Percentiles rank a stretch among this genome's conserved stretches.
Evolutionary conservation across 768 basidiomycete species (phyloP).

Genomic region (Hygrocybe coccinea): DNA sequence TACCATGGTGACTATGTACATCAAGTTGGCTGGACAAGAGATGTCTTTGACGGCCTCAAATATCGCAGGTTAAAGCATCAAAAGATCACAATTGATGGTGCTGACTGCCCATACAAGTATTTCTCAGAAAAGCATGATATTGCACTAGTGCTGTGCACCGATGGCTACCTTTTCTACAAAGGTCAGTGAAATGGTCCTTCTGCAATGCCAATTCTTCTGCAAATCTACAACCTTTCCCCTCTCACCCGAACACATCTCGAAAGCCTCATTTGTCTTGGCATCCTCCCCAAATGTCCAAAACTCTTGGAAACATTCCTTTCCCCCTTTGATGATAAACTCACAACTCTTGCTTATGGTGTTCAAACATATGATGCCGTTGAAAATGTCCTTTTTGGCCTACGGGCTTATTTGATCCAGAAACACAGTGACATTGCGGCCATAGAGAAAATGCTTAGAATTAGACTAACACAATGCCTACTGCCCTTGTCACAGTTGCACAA

Average conservation of each 20-base stretch:
- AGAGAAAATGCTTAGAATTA: constrained; percentile 29
- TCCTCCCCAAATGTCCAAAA: constrained; percentile 44
- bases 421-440: constrained; percentile 32
- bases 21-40: constrained; percentile 17
- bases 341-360: constrained; percentile 33
- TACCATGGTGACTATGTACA: constrained; percentile 14
- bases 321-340: constrained; percentile 36
- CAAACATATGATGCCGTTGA: constrained; percentile 29
- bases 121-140: constrained; percentile 39
- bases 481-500: constrained; percentile 34
- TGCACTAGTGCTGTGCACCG: constrained; percentile 38
- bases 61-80: constrained; percentile 25
- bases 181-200: constrained; percentile 24
- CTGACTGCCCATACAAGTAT: constrained; percentile 20
- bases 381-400: constrained; percentile 20
- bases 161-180: constrained; percentile 41
- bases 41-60: constrained; percentile 33
- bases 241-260: constrained; percentile 31
- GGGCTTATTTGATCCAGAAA: constrained; percentile 24
- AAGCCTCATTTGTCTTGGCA: constrained; percentile 35
- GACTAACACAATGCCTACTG: constrained; percentile 32
- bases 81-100: constrained; percentile 26
- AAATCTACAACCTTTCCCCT: constrained; percentile 33
- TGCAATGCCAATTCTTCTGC: constrained; percentile 40
- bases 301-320: constrained; percentile 41